A percentile compares a stretch with the other conserved stretches of the same genome.
Conservation (phyloP, 1,284 basidiomycete species). For the Rhizoctonia solani region DNA sequence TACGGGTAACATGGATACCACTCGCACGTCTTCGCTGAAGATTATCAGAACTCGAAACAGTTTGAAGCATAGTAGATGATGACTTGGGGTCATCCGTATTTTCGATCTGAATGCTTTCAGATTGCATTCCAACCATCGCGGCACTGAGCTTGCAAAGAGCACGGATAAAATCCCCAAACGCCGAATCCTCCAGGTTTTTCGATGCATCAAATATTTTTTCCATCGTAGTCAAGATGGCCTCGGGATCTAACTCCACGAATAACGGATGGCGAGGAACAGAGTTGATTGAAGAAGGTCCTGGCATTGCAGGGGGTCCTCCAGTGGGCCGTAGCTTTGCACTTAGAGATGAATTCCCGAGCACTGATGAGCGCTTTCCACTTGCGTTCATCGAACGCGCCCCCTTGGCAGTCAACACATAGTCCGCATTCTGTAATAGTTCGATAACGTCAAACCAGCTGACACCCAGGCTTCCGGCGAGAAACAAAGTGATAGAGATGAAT, state of each 20-base stretch:
- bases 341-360: slow-evolving; percentile 2
- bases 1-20: slow-evolving; percentile 78
- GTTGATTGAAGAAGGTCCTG: neutral
- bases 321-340: neutral
- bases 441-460: slow-evolving; percentile 90
- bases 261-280: slow-evolving; percentile 48
- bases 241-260: slow-evolving; percentile 73
- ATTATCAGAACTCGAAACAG: slow-evolving; percentile 18
- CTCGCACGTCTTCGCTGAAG: slow-evolving; percentile 73
- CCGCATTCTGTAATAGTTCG: slow-evolving; percentile 89
- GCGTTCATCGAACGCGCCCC: slow-evolving; percentile 43
- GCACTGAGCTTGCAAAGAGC: slow-evolving; percentile 84
- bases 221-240: slow-evolving; percentile 71
- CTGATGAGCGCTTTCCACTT: slow-evolving; percentile 21
- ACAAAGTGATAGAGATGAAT: slow-evolving; percentile 75
- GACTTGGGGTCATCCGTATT: slow-evolving; percentile 29
- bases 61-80: slow-evolving; percentile 24
- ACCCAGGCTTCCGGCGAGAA: slow-evolving; percentile 82
- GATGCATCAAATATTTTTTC: slow-evolving; percentile 83
- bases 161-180: slow-evolving; percentile 80
- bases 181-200: slow-evolving; percentile 77
- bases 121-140: slow-evolving; percentile 86
- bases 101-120: slow-evolving; percentile 35
- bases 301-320: slow-evolving; percentile 26
- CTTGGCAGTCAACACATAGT: slow-evolving; percentile 78